Evolutionary conservation across 345 rosid species (phyloP), one percentile per base, ranked within the genome.

Genomic region (Acer negundo): DNA sequence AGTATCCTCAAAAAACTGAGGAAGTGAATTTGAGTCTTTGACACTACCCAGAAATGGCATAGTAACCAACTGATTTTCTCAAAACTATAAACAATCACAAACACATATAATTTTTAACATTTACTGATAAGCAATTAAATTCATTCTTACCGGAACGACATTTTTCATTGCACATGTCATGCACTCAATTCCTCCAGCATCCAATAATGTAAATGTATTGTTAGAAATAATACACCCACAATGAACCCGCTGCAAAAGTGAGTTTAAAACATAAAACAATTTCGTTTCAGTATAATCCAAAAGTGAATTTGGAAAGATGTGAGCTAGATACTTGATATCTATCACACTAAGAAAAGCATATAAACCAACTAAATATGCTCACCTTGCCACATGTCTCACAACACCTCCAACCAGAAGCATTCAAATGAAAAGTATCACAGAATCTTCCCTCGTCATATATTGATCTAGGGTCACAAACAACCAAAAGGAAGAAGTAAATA

Each of bases 341-440:
- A 67, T 55, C 22, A 44, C n/a, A 31, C 24, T 69, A 76, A 17
- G 65, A 31, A 69, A 66, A 62, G 63, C 71, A 76, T 40, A 62
- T 20, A 82, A 75, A 63, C 69, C 44, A 69, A 69, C 24, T 20
- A 72, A 46, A 74, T 49, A 79, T 70, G 74, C 83, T 81, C 73
- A 94, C 99, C 97, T 94, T 96, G 81, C 92, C 91, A 82, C 99
- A 96, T 49, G 92, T 83, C 83, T 92, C 97, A 72, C 99, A 96
- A 68, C 28, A 63, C 85, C 98, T 94, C 99, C 99, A 96, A 76
- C 99, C 99, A 31, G 91, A 55, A 79, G 90, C 93, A 78, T 78
- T 80, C 58, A 2, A 23, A 84, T 96, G 99, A 85, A 90, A 96
- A 47, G 80, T 71, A 31, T 92, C 93, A 64, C 99, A 96, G 81